Base-by-base conservation (phyloP, 1,284 basidiomycete species). In the Hypsizygus ulmarius region DNA sequence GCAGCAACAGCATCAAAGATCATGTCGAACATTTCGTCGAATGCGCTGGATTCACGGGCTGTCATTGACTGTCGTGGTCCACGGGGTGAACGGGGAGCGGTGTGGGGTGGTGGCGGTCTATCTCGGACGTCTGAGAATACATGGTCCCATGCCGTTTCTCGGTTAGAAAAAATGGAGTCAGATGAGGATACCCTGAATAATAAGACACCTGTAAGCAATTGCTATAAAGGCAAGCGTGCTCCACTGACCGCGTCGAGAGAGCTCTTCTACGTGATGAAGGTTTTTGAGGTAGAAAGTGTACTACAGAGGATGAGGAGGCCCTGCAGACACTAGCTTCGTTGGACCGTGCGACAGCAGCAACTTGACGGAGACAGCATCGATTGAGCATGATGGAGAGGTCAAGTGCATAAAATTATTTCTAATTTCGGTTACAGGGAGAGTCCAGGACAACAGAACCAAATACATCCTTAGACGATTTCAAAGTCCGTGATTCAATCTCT, bases 1-100 rank as follows among this genome's bases (percentile, higher is more conserved):
- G 73, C 75, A 8, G 79, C 74, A 42, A 74, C 75, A 4, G 80
- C 77, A 43, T 77, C 69, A 61, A 89, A 87, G 35, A 90, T 80
- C 67, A 84, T 68, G 58, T 81, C 74, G 58, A 89, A 87, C 77
- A 89, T 84, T 27, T 82, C 79, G 56, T 84, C 77, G 54, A 90
- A 83, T 1, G 78, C 78, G 49, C 63, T 73, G 52, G 77, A 72
- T 66, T 90, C 87, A 39, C 74, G 75, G 0, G 78, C 78, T 2
- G 84, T 87, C 77, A 90, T 81, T 12, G 78, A 69, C 56, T 84
- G 78, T 29, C 74, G 73, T 30, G 75, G 73, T 10, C 59, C 57
- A 14, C 55, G 60, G 30, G 50, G 45, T 50, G 51, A 21, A 43
- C 43, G 25, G 9, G 50, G 27, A 47, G 18, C 47, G 18, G 51